Evolutionary conservation across 805 yeast species (phyloP), one percentile per base, ranked within the genome.

Genomic region (Saturnispora silvae): DNA sequence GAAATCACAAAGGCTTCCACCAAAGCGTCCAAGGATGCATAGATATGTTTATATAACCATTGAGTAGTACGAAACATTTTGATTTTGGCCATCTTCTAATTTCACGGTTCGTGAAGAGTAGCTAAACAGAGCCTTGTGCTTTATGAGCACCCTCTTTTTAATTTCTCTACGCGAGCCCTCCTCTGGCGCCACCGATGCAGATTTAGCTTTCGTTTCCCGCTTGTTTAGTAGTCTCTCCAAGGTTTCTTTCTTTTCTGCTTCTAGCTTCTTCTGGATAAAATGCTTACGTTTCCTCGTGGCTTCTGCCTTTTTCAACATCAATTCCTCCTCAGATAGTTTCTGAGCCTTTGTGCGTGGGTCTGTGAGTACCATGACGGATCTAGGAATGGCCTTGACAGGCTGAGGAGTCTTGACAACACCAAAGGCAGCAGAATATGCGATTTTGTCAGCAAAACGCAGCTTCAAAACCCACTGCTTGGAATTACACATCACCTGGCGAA

Each of bases 191-290:
- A 31, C 34, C 4, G 39, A 36, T 4, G 14, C 40, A 35, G 32
- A 41, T 45, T 20, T 53, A 52, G 32, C 40, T 46, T 20, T 53
- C 52, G 34, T 52, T 50, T 11, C 51, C 51, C 35, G 52, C 51
- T 40, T 56, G 58, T 35, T 50, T 45, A 89, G 64, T 45, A 89
- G 63, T 55, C 83, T 84, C 56, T 89, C 89, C 45, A 89, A 67
- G 0, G 96, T 87, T 45, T 89, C 96, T 52, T 78, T 73, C 54
- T 92, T 92, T 57, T 92, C 97, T 56, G 84, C 96, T 52, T 87
- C 96, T 28, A 84, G 61, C 45, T 80, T 75, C 60, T 80, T 79
- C 50, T 79, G 86, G 47, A 79, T 77, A 49, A 85, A 70, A 53
- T 89, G 87, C 56, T 81, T 82, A 46, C 98, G 68, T 56, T 86